Evolutionary conservation across 768 basidiomycete species (phyloP).

Genomic region (Megacollybia marginata): DNA sequence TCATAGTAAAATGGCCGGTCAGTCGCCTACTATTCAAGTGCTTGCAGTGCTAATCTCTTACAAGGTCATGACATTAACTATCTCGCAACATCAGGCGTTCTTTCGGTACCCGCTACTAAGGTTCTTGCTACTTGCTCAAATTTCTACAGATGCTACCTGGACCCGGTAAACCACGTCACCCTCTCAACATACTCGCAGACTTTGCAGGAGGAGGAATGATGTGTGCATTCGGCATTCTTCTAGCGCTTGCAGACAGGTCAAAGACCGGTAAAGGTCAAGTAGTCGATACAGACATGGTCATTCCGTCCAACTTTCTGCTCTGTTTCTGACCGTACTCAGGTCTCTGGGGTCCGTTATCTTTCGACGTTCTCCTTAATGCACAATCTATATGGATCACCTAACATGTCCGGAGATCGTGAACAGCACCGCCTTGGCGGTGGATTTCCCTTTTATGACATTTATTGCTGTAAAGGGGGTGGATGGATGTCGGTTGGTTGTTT

Average conservation of each 20-base stretch:
- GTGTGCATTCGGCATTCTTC: slow-evolving; percentile 64
- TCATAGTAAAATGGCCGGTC: slow-evolving; percentile 73
- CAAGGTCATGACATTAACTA: slow-evolving; percentile 83
- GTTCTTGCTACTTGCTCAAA: background rate
- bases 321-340: slow-evolving; percentile 32
- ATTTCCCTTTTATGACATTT: slow-evolving; percentile 71
- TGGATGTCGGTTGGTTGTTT: slow-evolving; percentile 76
- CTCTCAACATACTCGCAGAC: slow-evolving; percentile 72
- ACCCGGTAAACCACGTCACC: slow-evolving; percentile 57
- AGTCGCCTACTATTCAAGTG: slow-evolving; percentile 7
- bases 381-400: slow-evolving; percentile 18
- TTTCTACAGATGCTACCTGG: slow-evolving; percentile 59
- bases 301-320: slow-evolving; percentile 1
- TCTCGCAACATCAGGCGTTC: slow-evolving; percentile 67
- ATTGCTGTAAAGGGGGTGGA: slow-evolving; percentile 62
- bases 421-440: slow-evolving; percentile 66
- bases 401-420: slow-evolving; percentile 41
- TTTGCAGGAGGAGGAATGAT: slow-evolving; percentile 73
- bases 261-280: slow-evolving; percentile 67
- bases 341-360: slow-evolving; percentile 74
- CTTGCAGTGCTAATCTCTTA: background rate
- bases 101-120: slow-evolving; percentile 39
- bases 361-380: slow-evolving; percentile 63
- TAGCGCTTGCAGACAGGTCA: slow-evolving; percentile 64
- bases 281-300: slow-evolving; percentile 71